Evolutionary conservation across 1,284 basidiomycete species (phyloP).

Genomic region (Sanghuangporus weigelae): DNA sequence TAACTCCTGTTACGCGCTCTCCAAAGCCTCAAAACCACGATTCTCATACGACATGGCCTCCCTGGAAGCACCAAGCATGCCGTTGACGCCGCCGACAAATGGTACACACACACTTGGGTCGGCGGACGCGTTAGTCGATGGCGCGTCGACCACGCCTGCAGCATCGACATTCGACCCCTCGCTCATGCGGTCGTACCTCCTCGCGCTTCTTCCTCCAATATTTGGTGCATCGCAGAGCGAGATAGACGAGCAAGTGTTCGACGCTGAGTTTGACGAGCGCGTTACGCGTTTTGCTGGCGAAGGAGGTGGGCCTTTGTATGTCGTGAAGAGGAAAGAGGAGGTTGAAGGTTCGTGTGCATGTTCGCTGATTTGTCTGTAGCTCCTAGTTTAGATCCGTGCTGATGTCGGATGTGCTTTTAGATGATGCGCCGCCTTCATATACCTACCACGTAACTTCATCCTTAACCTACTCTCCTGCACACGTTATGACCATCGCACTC

Average conservation of each 20-base stretch:
- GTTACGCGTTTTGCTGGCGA: constrained; percentile 71
- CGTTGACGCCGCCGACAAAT: constrained; percentile 5
- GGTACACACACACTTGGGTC: constrained; percentile 10
- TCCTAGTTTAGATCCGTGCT: constrained; percentile 12
- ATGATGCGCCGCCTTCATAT: constrained; percentile 57
- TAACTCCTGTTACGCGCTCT: background rate
- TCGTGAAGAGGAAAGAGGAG: constrained; percentile 72
- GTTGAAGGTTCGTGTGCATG: constrained; percentile 50
- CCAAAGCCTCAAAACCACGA: background rate
- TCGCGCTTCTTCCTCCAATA: constrained; percentile 67
- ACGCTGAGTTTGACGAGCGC: constrained; percentile 69
- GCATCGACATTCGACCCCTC: constrained; percentile 27
- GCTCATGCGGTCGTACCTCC: constrained; percentile 47
- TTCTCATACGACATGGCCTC: constrained; percentile 8
- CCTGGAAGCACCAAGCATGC: constrained; percentile 8
- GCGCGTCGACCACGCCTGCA: constrained; percentile 7
- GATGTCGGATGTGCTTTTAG: constrained; percentile 29
- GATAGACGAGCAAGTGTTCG: constrained; percentile 57
- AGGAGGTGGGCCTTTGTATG: constrained; percentile 67
- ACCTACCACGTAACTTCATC: constrained; percentile 68
- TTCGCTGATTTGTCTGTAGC: constrained; percentile 2
- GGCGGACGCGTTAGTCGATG: constrained; percentile 4
- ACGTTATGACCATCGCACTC: constrained; percentile 85
- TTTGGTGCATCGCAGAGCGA: constrained; percentile 61
- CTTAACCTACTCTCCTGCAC: constrained; percentile 76